These are phyloP conservation scores for Lactarius hengduanensis DNA, from an alignment of 768 basidiomycete species.

Conservation along the genomic window DNA sequence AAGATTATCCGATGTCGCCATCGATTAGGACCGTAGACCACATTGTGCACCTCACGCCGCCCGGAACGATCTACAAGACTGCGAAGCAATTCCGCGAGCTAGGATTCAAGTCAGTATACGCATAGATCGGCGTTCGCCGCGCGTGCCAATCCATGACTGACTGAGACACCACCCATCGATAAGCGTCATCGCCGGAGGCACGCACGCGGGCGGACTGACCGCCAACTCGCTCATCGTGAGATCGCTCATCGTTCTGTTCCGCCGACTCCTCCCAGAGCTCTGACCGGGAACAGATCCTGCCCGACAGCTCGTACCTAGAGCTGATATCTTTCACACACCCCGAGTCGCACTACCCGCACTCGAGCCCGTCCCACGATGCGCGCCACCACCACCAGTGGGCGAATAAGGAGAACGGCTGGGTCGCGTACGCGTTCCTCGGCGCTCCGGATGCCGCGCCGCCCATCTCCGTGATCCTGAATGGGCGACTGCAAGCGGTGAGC, in stretches of 20 bases:
- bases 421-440: slow-evolving; percentile 64
- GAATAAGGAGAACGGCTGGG: slow-evolving; percentile 56
- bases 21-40: slow-evolving; percentile 58
- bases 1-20: slow-evolving; percentile 18
- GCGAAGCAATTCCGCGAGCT: slow-evolving; percentile 53
- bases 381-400: slow-evolving; percentile 57
- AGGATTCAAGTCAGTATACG: slow-evolving; percentile 58
- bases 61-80: slow-evolving; percentile 51
- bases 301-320: slow-evolving; percentile 64
- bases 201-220: slow-evolving; percentile 61
- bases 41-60: slow-evolving; percentile 68
- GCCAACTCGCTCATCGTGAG: slow-evolving; percentile 63
- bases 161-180: neutral
- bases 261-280: slow-evolving; percentile 1
- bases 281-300: slow-evolving; percentile 42
- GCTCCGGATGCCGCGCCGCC: slow-evolving; percentile 38
- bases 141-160: neutral
- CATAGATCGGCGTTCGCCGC: neutral
- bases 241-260: neutral
- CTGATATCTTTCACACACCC: slow-evolving; percentile 65
- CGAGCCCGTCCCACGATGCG: slow-evolving; percentile 43
- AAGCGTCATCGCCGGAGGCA: slow-evolving; percentile 67
- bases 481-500: slow-evolving; percentile 37
- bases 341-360: slow-evolving; percentile 50
- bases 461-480: slow-evolving; percentile 56